Base-by-base conservation (phyloP, 176 grass and related monocot genomes). In the Oryza longistaminata region DNA sequence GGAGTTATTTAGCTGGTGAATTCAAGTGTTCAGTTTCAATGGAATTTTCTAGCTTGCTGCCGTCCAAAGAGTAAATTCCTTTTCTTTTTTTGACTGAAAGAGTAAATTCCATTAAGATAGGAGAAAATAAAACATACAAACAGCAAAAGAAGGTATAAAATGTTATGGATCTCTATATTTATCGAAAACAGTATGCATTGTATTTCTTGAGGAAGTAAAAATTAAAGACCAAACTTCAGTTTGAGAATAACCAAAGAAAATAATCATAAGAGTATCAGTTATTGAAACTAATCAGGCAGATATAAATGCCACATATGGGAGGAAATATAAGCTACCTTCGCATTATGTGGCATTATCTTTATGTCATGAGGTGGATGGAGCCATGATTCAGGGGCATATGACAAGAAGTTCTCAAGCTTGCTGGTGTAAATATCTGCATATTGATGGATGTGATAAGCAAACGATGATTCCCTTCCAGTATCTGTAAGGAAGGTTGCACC, bases 311-410 rank as follows among this genome's bases (percentile, higher is more conserved):
- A 29, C 12, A 9, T 5, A 73, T 37, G 15, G 39, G 4, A 65
- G 26, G 11, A 61, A 66, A 73, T 74, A 62, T 58, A 39, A 66
- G 42, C 76, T 91, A 99, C 96, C 92, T 99, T 99, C 3, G 91
- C 86, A 82, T 92, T 94, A 90, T 99, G 96, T 43, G 96, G 96
- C 96, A 99, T 99, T 71, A 99, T 99, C 68, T 99, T 99, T 90
- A 99, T 96, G 88, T 99, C 96, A 75, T 87, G 92, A 85, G 96
- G 93, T 66, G 88, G 92, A 81, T 99, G 96, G 68, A 99, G 93
- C 96, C 96, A 99, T 75, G 93, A 80, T 74, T 99, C 93, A 66
- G 89, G 83, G 39, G 93, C 73, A 71, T 90, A 79, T 61, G 74
- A 87, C 79, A 94, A 70, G 69, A 98, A 95, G 68, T 98, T 98